These are phyloP conservation scores for Echeveria elegans DNA, from an alignment of 164 flowering plant genomes.

Conservation along the genomic window DNA sequence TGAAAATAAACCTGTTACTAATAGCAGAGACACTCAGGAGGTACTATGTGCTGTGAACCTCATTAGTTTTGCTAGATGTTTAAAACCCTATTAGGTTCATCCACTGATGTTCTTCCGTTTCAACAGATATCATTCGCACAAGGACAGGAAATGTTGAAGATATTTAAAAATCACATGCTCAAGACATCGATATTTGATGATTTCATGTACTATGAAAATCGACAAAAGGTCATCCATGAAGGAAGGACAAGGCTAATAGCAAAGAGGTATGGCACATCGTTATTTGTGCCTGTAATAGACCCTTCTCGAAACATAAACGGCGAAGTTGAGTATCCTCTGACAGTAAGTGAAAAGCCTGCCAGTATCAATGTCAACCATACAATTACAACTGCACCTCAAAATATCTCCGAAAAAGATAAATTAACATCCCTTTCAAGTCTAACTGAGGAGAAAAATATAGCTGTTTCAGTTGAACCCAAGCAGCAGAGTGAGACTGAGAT, in stretches of 20 bases:
- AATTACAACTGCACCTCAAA: not conserved
- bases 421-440: not conserved
- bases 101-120: not conserved
- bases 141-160: conserved; percentile 64
- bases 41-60: conserved; percentile 17
- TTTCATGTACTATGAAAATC: conserved; percentile 70
- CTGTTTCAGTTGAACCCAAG: not conserved
- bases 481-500: not conserved
- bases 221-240: conserved; percentile 69
- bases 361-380: not conserved
- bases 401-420: not conserved
- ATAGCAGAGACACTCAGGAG: conserved; percentile 81
- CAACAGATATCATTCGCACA: conserved; percentile 43
- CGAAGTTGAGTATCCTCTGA: not conserved
- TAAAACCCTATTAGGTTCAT: not conserved
- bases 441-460: not conserved
- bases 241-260: conserved; percentile 36
- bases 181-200: conserved; percentile 81
- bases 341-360: conserved; percentile 1
- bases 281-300: not conserved
- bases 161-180: conserved; percentile 47
- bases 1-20: conserved; percentile 70
- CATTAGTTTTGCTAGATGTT: not conserved
- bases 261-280: not conserved
- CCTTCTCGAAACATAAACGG: not conserved